Conservation (phyloP, 2,329 filamentous ascomycete genomes). For the Hypoxylon sp. region DNA sequence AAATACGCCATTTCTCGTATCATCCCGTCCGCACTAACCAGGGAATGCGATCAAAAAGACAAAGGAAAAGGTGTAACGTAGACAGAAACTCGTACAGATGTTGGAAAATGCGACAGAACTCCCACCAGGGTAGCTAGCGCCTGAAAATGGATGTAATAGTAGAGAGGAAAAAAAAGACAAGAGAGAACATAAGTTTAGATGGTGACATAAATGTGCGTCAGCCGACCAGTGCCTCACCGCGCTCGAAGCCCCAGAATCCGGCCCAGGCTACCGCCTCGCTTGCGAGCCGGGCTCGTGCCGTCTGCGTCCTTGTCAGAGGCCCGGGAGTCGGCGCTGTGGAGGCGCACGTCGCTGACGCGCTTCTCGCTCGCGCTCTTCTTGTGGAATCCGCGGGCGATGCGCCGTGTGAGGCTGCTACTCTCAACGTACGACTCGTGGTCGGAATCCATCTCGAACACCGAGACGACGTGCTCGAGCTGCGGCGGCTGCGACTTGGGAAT, state of each 20-base stretch:
- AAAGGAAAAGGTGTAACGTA: slow-evolving; percentile 11
- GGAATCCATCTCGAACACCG: slow-evolving; percentile 59
- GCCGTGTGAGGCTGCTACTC: slow-evolving; percentile 45
- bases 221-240: slow-evolving; percentile 27
- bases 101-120: slow-evolving; percentile 2
- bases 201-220: neutral
- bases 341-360: slow-evolving; percentile 16
- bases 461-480: slow-evolving; percentile 45
- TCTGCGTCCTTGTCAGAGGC: slow-evolving; percentile 17
- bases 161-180: neutral
- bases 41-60: slow-evolving; percentile 12
- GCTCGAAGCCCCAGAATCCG: slow-evolving; percentile 41
- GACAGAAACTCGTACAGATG: neutral
- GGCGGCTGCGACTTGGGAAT: slow-evolving; percentile 35
- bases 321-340: slow-evolving; percentile 12
- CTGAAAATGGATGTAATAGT: neutral
- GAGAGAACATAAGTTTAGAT: neutral
- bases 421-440: slow-evolving; percentile 49
- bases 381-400: slow-evolving; percentile 55
- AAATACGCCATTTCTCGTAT: slow-evolving; percentile 18
- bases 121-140: neutral
- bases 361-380: slow-evolving; percentile 45
- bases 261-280: slow-evolving; percentile 42
- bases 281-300: slow-evolving; percentile 23
- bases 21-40: slow-evolving; percentile 12